These are phyloP conservation scores for Didymella sp. DNA, from an alignment of 2,329 filamentous ascomycete genomes.

Conservation along the genomic window DNA sequence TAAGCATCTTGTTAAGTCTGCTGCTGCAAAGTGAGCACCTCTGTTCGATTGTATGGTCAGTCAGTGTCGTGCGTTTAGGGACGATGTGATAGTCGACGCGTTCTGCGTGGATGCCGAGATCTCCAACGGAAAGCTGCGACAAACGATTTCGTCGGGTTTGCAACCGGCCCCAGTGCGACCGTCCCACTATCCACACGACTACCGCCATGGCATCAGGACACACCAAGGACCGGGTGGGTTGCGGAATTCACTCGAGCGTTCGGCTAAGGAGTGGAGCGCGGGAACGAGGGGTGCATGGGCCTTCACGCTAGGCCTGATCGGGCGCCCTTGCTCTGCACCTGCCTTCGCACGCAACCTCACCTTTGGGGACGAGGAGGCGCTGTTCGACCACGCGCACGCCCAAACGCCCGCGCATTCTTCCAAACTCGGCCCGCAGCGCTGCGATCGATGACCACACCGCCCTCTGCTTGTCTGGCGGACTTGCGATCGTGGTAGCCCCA, in stretches of 20 bases:
- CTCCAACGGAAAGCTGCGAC: no score
- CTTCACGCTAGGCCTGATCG: not conserved
- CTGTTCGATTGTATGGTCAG: no score
- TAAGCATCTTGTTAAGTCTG: not conserved
- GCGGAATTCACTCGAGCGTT: slow-evolving; percentile 10
- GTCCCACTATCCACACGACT: slow-evolving; percentile 1
- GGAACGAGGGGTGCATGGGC: slow-evolving; percentile 4
- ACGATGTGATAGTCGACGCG: no score
- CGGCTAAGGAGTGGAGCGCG: slow-evolving; percentile 17
- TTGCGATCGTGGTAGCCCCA: slow-evolving; percentile 38
- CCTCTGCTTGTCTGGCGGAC: slow-evolving; percentile 32
- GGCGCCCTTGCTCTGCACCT: slow-evolving; percentile 10
- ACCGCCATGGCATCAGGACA: not conserved
- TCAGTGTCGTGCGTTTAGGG: no score
- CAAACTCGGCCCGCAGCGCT: slow-evolving; percentile 10
- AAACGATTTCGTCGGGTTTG: not conserved
- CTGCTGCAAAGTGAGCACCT: no score
- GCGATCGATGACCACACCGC: slow-evolving; percentile 35
- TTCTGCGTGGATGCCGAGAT: no score
- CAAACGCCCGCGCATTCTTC: slow-evolving; percentile 28
- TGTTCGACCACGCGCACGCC: slow-evolving; percentile 23
- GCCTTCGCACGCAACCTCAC: slow-evolving; percentile 26
- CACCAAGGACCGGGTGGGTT: slow-evolving; percentile 2
- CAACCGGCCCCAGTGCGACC: not conserved
- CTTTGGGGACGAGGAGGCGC: slow-evolving; percentile 11